Base-by-base conservation (phyloP, 164 flowering plant genomes). In the grape (Vitis vinifera) region DNA sequence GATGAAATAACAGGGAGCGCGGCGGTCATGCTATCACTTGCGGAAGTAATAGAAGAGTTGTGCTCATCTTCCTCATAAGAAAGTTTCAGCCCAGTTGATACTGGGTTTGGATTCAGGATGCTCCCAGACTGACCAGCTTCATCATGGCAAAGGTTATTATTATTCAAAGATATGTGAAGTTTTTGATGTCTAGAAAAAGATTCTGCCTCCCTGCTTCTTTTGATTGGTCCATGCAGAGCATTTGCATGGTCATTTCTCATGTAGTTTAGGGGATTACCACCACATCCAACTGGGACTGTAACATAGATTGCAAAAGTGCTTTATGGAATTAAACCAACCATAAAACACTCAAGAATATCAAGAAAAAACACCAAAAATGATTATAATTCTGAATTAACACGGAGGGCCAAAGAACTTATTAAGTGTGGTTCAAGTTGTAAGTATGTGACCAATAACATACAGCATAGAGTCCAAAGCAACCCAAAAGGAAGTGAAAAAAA, bases 51-150 rank as follows among this genome's bases (percentile, higher is more conserved):
- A 37, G 90, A 80, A 17, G 93, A 88, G 75, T 87, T 83, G 62
- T 59, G 91, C 64, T 87, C 96, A 65, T 89, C 94, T 59, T 90
- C 96, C 56, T 86, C 90, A 71, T 77, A 88, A 3, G 96, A 87
- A 31, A 88, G 86, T 66, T 78, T 86, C 68, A 88, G 76, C 12
- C 96, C 96, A 67, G 90, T 90, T 49, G 96, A 90, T 30, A 90
- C 90, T 65, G 79, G 83, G 69, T 82, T 87, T 13, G 72, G 81
- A 55, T 86, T 87, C 49, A 80, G 69, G 80, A 83, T 67, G 61
- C 71, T 70, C 31, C 78, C 80, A 50, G 80, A 71, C 7, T 71
- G 78, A 29, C 85, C 88, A 68, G 79, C 76, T 67, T 85, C 92
- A 72, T 83, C 81, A 66, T 77, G 85, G 68, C 27, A 76, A 10